phyloP scores from a whole-genome alignment of 23 red algal species.

The Gracilaria domingensis region DNA sequence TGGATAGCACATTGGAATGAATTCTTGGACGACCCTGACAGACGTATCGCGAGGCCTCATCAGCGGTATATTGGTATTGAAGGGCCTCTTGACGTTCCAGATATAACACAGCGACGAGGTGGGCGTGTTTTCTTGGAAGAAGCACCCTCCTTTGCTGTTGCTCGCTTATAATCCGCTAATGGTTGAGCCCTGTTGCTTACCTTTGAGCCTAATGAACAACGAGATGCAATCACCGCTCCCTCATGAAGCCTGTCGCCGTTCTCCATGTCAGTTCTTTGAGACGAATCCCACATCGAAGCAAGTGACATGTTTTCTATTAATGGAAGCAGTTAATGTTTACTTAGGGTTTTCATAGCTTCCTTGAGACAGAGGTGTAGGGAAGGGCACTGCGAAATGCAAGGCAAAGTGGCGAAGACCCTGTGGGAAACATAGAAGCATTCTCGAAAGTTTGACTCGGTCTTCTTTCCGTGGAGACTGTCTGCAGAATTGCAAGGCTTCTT shows the following conservation, averaged over 20 bases:
- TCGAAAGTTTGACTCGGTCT: background rate
- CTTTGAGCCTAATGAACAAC: background rate
- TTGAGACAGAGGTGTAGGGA: background rate
- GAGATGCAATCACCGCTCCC: background rate
- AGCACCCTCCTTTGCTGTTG: background rate
- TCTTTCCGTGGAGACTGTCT: too few relatives aligned
- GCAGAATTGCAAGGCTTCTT: too few relatives aligned
- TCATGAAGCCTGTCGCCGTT: too few relatives aligned
- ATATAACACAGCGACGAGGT: conserved; percentile 16
- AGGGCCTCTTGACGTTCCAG: conserved; percentile 48
- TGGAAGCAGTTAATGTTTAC: background rate
- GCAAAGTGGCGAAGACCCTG: background rate
- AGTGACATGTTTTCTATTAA: background rate
- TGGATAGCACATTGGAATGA: conserved; percentile 97
- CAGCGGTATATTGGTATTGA: conserved; percentile 64
- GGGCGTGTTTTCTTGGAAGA: conserved; percentile 11
- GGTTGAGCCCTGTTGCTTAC: background rate
- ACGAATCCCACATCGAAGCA: too few relatives aligned
- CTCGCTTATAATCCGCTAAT: background rate
- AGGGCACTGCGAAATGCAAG: background rate
- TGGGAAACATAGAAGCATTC: background rate
- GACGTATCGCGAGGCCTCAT: conserved; percentile 75
- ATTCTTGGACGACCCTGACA: conserved; percentile 84
- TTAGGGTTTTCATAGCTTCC: background rate
- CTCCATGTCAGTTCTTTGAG: too few relatives aligned